Base-by-base conservation (phyloP, 176 grass and related monocot species). In the Phragmites australis region DNA sequence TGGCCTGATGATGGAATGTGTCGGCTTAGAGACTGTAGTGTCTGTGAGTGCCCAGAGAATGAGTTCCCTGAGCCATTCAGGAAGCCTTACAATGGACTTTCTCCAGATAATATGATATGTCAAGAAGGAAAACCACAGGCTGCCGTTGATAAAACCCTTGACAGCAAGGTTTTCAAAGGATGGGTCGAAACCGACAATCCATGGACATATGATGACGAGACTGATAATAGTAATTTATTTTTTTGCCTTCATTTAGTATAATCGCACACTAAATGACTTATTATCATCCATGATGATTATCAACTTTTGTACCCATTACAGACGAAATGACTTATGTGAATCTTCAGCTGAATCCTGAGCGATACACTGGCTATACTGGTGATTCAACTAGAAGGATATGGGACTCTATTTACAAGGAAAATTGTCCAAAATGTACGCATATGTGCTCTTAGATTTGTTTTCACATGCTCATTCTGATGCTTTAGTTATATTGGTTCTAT, bases 1-100 rank as follows among this genome's bases (percentile, higher is more conserved):
- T 99, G 96, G 90, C 93, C 93, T 69, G 96, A 96, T 78, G 96
- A 99, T 73, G 90, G 93, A 44, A 99, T 99, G 97, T 99, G 97
- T 65, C 82, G 31, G 72, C 86, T 93, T 50, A 89, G 90, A 80
- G 97, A 99, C 73, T 99, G 97, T 75, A 86, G 88, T 77, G 87
- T 99, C 13, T 99, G 97, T 23, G 97, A 99, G 78, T 99, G 97
- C 77, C 92, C 97, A 41, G 93, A 99, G 50, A 93, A 76, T 61
- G 93, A 99, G 72, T 99, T 99, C 68, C 97, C 97, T 13, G 90
- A 99, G 62, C 65, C 60, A 55, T 96, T 99, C 79, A 95, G 86
- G 88, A 99, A 90, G 76, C 82, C 86, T 21, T 93, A 80, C 29
- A 81, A 8, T 80, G 65, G 58, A 61, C 88, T 77, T 56, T 91